phyloP scores from a whole-genome alignment of 345 rosid genomes.

The Linum tenue region DNA sequence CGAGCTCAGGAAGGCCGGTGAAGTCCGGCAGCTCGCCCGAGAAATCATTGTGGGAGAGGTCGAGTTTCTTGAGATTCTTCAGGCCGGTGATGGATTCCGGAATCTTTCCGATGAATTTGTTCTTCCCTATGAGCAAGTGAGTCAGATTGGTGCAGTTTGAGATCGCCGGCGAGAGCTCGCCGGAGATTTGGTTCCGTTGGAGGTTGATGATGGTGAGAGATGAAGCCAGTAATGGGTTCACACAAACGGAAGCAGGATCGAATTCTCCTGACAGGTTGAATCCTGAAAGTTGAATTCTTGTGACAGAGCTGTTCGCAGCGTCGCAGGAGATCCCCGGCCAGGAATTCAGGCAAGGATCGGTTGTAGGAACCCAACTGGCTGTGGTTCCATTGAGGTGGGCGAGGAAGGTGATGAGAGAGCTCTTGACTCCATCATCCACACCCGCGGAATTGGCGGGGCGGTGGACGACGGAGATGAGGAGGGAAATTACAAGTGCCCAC shows the following conservation, averaged over 20 bases:
- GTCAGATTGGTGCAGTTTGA: conserved; percentile 34
- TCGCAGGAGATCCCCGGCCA: conserved; percentile 33
- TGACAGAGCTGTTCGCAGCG: conserved; percentile 18
- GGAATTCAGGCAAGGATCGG: conserved; percentile 37
- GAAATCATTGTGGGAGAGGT: conserved; percentile 39
- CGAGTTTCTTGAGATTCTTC: conserved; percentile 31
- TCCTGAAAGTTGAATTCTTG: conserved; percentile 15
- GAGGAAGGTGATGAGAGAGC: conserved; percentile 22
- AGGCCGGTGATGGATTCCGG: conserved; percentile 31
- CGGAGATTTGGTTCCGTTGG: conserved; percentile 25
- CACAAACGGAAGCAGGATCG: conserved; percentile 34
- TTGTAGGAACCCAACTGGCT: conserved; percentile 23
- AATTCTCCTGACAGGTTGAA: conserved; percentile 34
- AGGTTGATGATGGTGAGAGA: conserved; percentile 29
- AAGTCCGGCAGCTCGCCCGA: conserved; percentile 35
- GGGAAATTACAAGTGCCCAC: conserved; percentile 20
- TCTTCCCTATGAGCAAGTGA: conserved; percentile 27
- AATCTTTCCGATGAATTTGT: conserved; percentile 32
- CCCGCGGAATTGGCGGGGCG: conserved; percentile 12
- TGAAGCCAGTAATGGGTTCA: conserved; percentile 19
- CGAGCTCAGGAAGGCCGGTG: conserved; percentile 30
- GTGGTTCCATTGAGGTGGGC: conserved; percentile 18
- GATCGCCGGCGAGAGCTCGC: conserved; percentile 29
- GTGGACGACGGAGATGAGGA: conserved; percentile 17
- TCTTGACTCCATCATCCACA: conserved; percentile 19